Evolutionary conservation across 805 yeast species (phyloP), one percentile per base, ranked within the genome.

Genomic region (Wickerhamiella domercqiae): DNA sequence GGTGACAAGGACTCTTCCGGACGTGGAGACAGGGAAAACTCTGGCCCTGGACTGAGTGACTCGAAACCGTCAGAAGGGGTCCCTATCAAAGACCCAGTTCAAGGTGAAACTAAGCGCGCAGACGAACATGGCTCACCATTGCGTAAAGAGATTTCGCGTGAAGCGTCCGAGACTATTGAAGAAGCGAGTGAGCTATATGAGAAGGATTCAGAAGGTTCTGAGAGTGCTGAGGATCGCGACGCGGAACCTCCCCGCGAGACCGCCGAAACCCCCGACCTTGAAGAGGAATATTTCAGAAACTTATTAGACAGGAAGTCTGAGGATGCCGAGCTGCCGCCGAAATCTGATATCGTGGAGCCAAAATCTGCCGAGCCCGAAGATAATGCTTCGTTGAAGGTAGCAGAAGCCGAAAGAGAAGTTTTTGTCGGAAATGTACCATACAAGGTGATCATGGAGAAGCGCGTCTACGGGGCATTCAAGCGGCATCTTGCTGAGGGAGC

Each of bases 351-450:
- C n/a, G 39, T 28, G 30, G 30, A 14, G n/a, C 7, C 15, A 7
- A 17, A 15, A 14, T 24, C 17, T 11, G 19, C 9, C 13, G 21
- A 14, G 21, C 30, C 18, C 35, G 31, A 16, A 32, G 28, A 11
- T 16, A 28, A 32, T 7, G 19, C 7, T 32, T 21, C 11, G 28
- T 6, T 11, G 11, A 16, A 16, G 28, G 35, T 7, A 21, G 18
- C 9, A 47, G 80, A 81, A 56, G 93, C 94, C 4, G 82, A 78
- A 46, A 68, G 77, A 48, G 83, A 94, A 0, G 64, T 87, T 0
- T 90, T 90, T 51, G 75, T 90, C 7, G 97, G 96, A 32, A 90
- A 90, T 55, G 70, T 87, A 11, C 71, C 80, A 24, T 60, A 73
- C 29, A 52, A 61, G 1, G 83, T 75, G 6, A 71, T 84, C 45